A percentile compares a stretch with the other conserved stretches of the same genome.
phyloP scores from a whole-genome alignment of 768 basidiomycete genomes.

The Mycena epipterygia region DNA sequence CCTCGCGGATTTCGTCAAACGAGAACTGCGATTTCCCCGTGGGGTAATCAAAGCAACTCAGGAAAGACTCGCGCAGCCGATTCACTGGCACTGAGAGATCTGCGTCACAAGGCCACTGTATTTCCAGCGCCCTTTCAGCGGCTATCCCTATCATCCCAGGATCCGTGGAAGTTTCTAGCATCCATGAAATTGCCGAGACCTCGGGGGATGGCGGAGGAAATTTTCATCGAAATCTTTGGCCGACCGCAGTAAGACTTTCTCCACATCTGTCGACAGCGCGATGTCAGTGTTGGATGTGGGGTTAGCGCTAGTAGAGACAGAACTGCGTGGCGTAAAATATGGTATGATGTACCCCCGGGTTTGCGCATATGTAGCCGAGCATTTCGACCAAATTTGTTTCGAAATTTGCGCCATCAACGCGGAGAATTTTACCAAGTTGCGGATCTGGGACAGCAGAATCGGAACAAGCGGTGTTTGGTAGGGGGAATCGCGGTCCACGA shows the following conservation, averaged over 20 bases:
- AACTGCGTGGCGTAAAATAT: too few relatives aligned
- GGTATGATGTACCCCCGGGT: too few relatives aligned
- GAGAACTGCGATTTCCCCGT: neutral
- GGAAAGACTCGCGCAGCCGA: neutral
- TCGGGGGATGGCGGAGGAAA: neutral
- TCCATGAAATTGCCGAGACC: neutral
- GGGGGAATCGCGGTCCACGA: neutral
- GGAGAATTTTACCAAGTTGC: neutral
- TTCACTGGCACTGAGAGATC: neutral
- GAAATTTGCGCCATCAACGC: too few relatives aligned
- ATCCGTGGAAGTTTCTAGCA: constrained; percentile 7
- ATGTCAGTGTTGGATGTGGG: too few relatives aligned
- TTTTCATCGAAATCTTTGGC: neutral
- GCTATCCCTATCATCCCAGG: neutral
- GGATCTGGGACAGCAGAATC: neutral
- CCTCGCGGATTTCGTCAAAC: neutral
- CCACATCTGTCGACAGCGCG: too few relatives aligned
- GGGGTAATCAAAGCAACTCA: constrained; percentile 7
- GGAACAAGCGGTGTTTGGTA: neutral
- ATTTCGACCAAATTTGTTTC: too few relatives aligned
- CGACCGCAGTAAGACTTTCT: too few relatives aligned
- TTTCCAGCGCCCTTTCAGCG: neutral
- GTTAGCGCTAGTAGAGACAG: neutral
- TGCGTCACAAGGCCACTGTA: neutral
- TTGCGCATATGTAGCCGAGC: too few relatives aligned